phyloP scores from a whole-genome alignment of 805 yeast genomes.

The Priceomyces haplophilus region DNA sequence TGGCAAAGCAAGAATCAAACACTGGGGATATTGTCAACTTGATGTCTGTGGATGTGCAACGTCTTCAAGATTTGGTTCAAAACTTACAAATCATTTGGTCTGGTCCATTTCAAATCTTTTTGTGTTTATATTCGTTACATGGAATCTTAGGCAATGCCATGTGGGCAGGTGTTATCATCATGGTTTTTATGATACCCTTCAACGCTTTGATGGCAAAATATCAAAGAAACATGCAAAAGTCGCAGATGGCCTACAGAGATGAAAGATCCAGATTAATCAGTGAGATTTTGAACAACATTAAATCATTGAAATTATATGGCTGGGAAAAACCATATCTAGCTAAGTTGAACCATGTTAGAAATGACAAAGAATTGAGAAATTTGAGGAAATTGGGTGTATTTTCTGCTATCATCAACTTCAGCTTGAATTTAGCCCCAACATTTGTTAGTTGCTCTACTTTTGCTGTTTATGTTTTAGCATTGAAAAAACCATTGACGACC shows the following conservation, averaged over 20 bases:
- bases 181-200: slow-evolving; percentile 75
- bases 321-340: slow-evolving; percentile 89
- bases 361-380: slow-evolving; percentile 77
- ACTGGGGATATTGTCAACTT: slow-evolving; percentile 93
- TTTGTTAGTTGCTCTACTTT: slow-evolving; percentile 88
- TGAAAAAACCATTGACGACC: slow-evolving; percentile 69
- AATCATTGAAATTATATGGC: slow-evolving; percentile 87
- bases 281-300: slow-evolving; percentile 87
- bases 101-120: slow-evolving; percentile 81
- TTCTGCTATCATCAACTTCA: slow-evolving; percentile 66
- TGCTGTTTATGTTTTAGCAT: slow-evolving; percentile 66
- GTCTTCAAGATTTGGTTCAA: slow-evolving; percentile 79
- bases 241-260: slow-evolving; percentile 88
- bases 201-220: slow-evolving; percentile 66
- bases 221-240: slow-evolving; percentile 72
- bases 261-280: slow-evolving; percentile 85
- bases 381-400: slow-evolving; percentile 70
- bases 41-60: slow-evolving; percentile 91
- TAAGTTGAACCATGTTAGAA: slow-evolving; percentile 77
- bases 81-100: slow-evolving; percentile 83
- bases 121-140: slow-evolving; percentile 74
- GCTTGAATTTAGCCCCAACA: slow-evolving; percentile 85
- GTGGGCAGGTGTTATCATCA: slow-evolving; percentile 91
- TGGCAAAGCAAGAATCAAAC: slow-evolving; percentile 64
- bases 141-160: slow-evolving; percentile 78